Evolutionary conservation across 345 rosid genomes (phyloP).

Genomic region (Acer yangbiense): DNA sequence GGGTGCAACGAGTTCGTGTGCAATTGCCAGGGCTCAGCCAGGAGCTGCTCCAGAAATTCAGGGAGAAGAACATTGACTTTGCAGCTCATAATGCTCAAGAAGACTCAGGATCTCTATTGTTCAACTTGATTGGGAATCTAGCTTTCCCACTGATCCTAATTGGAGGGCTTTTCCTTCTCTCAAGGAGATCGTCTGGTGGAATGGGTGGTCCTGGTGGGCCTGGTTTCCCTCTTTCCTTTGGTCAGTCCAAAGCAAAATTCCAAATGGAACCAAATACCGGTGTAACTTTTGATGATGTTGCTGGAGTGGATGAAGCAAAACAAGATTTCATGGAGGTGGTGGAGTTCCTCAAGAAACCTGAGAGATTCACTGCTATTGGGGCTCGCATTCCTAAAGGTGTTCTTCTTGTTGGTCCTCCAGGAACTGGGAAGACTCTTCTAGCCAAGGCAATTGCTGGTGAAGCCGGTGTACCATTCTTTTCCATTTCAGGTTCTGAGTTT

Average conservation of each 20-base stretch:
- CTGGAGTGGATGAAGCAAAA: constrained; percentile 99
- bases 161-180: constrained; percentile 95
- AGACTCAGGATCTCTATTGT: constrained; percentile 81
- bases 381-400: constrained; percentile 98
- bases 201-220: constrained; percentile 99
- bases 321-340: constrained; percentile 99
- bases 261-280: constrained; percentile 99
- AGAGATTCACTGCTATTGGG: constrained; percentile 96
- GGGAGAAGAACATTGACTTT: constrained; percentile 95
- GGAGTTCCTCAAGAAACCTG: constrained; percentile 96
- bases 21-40: constrained; percentile 95
- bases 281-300: constrained; percentile 96
- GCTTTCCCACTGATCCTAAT: constrained; percentile 91
- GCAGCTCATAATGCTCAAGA: constrained; percentile 99
- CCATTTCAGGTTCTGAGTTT: constrained; percentile 96
- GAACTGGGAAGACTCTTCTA: constrained; percentile 97
- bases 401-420: constrained; percentile 97
- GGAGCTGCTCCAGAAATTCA: constrained; percentile 91
- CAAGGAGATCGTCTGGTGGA: constrained; percentile 92
- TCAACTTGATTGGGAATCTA: constrained; percentile 87
- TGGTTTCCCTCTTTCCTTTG: constrained; percentile 83
- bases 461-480: constrained; percentile 97
- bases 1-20: constrained; percentile 92
- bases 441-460: constrained; percentile 99
- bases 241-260: constrained; percentile 97